These are phyloP conservation scores for Juglanconis oblonga DNA, from an alignment of 2,329 filamentous ascomycete genomes.

Conservation along the genomic window DNA sequence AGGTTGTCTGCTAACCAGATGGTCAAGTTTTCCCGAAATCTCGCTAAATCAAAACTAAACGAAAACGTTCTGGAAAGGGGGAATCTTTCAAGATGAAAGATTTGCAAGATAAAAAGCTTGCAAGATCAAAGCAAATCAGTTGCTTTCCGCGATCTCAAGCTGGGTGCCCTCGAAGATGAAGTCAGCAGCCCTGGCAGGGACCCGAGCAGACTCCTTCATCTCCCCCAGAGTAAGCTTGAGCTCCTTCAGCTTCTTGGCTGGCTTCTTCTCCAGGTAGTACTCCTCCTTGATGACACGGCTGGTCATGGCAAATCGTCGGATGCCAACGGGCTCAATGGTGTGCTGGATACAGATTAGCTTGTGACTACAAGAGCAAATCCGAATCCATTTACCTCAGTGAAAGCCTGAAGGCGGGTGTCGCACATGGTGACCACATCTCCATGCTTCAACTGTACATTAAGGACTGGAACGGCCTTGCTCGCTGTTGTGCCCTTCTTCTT, in stretches of 20 bases:
- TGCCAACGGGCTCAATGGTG: background rate
- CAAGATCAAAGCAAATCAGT: background rate
- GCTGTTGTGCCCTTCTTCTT: slow-evolving; percentile 2
- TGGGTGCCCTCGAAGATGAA: slow-evolving; percentile 3
- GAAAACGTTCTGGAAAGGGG: too few species aligned
- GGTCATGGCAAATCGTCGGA: slow-evolving; percentile 12
- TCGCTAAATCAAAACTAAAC: too few species aligned
- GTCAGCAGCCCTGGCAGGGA: background rate
- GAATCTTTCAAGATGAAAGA: background rate
- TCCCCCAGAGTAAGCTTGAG: background rate
- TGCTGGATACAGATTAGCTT: slow-evolving; percentile 5
- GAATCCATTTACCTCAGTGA: slow-evolving; percentile 48
- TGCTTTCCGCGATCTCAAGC: background rate
- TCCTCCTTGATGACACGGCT: slow-evolving; percentile 9
- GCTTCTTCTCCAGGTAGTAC: background rate
- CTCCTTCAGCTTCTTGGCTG: background rate
- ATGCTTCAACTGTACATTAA: slow-evolving; percentile 49
- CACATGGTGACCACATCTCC: slow-evolving; percentile 64
- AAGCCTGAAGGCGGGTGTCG: slow-evolving; percentile 49
- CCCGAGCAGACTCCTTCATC: background rate
- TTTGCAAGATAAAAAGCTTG: background rate
- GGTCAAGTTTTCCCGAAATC: too few species aligned
- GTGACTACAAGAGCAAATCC: too few species aligned
- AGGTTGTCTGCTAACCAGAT: too few species aligned
- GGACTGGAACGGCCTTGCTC: slow-evolving; percentile 16